A percentile compares a stretch with the other conserved stretches of the same genome.
Evolutionary conservation across 2,329 filamentous ascomycete species (phyloP).

Genomic region (Aspergillus neoniger): DNA sequence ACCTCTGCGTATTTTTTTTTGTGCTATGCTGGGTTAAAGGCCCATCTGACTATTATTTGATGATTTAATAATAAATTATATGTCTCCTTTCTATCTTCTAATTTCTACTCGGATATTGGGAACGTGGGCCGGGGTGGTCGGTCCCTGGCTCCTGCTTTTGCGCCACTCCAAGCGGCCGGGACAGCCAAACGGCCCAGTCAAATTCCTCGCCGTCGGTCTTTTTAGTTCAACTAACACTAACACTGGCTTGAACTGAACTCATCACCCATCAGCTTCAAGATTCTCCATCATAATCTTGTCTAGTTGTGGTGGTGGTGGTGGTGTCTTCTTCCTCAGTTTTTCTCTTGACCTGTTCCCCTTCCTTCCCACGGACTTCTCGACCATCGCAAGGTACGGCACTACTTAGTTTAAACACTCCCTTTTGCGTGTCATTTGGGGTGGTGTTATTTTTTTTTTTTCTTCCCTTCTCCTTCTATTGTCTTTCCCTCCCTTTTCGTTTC

Average conservation of each 20-base stretch:
- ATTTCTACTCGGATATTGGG: neutral
- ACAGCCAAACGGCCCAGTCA: conserved; percentile 4
- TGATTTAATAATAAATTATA: too few relatives aligned
- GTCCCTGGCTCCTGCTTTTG: neutral
- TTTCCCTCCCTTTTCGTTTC: neutral
- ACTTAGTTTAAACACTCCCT: too few relatives aligned
- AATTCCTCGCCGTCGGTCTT: conserved; percentile 5
- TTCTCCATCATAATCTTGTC: neutral
- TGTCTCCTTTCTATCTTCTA: too few relatives aligned
- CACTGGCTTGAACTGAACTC: neutral
- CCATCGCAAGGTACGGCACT: too few relatives aligned
- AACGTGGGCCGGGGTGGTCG: neutral
- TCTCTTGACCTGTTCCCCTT: conserved; percentile 12
- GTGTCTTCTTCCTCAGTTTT: conserved; percentile 3
- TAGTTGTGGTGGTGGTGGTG: neutral
- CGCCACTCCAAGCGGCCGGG: conserved; percentile 3
- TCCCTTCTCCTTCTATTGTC: neutral
- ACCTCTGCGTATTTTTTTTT: too few relatives aligned
- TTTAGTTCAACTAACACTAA: too few relatives aligned
- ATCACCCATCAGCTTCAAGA: conserved; percentile 1
- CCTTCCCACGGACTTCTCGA: neutral
- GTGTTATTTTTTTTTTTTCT: neutral
- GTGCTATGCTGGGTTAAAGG: too few relatives aligned
- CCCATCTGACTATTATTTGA: neutral
- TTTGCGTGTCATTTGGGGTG: neutral